Conservation (phyloP, 345 rosid species). For the Salix udensis region DNA sequence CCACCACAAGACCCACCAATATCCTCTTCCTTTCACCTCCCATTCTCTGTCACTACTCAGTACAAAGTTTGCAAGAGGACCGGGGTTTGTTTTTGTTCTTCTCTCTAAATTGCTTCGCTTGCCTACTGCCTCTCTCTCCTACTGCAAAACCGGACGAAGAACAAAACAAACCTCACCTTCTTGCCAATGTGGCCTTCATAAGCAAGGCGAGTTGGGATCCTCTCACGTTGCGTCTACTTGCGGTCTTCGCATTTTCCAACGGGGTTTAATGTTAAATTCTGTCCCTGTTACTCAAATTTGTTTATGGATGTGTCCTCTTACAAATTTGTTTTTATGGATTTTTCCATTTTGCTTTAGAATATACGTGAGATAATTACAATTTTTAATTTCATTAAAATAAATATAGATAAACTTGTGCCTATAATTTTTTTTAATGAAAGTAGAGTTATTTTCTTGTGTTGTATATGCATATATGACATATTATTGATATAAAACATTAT, state of each 20-base stretch:
- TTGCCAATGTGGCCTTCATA: background rate
- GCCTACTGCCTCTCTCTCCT: background rate
- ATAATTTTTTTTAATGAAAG: too few species aligned
- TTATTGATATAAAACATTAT: too few species aligned
- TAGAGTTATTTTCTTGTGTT: too few species aligned
- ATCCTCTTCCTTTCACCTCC: conserved; percentile 47
- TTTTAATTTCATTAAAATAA: too few species aligned
- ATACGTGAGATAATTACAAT: too few species aligned
- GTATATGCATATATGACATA: too few species aligned
- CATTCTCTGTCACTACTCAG: conserved; percentile 21
- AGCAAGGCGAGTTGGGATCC: background rate
- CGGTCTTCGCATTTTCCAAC: too few species aligned
- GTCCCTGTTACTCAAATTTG: background rate
- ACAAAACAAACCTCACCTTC: background rate
- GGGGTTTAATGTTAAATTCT: too few species aligned
- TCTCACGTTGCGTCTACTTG: background rate
- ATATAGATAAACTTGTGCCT: too few species aligned
- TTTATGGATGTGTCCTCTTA: background rate
- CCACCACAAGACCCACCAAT: conserved; percentile 42
- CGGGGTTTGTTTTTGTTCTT: background rate
- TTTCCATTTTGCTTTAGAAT: too few species aligned
- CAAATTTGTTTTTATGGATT: too few species aligned
- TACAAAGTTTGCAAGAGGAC: background rate
- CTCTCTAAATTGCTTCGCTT: background rate
- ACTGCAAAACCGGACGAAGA: background rate